These are phyloP conservation scores for Rhodotorula sp. DNA, from an alignment of 1,284 basidiomycete species.

Conservation along the genomic window DNA sequence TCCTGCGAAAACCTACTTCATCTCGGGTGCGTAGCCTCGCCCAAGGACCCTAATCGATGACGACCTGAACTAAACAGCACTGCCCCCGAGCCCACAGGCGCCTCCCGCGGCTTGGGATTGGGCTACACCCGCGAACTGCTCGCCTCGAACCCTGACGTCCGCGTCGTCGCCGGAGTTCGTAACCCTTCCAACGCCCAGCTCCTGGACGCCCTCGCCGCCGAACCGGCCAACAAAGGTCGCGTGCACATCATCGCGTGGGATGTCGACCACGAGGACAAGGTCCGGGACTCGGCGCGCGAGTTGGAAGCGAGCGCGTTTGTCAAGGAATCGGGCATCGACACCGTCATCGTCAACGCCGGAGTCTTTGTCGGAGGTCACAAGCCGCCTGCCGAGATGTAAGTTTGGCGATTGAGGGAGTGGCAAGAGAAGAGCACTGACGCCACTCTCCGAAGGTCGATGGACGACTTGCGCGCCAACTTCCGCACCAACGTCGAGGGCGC, in stretches of 20 bases:
- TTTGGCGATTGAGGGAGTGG: not conserved
- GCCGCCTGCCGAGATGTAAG: constrained; percentile 8
- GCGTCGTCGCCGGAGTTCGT: constrained; percentile 30
- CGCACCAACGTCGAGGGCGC: constrained; percentile 33
- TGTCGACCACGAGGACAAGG: constrained; percentile 15
- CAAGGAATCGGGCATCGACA: constrained; percentile 5
- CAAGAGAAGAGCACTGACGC: too few species aligned
- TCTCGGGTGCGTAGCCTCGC: constrained; percentile 8
- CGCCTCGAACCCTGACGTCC: not conserved
- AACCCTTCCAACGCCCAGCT: constrained; percentile 22
- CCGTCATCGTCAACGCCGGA: constrained; percentile 26
- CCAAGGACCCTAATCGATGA: too few species aligned
- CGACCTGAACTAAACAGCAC: not conserved
- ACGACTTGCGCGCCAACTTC: constrained; percentile 25
- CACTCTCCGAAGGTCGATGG: not conserved
- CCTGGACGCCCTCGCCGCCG: constrained; percentile 20
- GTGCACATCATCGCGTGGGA: constrained; percentile 20
- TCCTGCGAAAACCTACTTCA: constrained; percentile 18
- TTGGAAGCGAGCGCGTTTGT: constrained; percentile 8
- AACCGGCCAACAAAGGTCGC: constrained; percentile 10
- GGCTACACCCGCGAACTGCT: constrained; percentile 30
- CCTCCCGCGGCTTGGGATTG: constrained; percentile 34
- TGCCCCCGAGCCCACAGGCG: constrained; percentile 1
- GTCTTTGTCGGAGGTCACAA: constrained; percentile 19
- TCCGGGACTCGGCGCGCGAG: constrained; percentile 5